These are phyloP conservation scores for Diaporthe citriasiana DNA, from an alignment of 2,329 filamentous ascomycete genomes.

Conservation along the genomic window DNA sequence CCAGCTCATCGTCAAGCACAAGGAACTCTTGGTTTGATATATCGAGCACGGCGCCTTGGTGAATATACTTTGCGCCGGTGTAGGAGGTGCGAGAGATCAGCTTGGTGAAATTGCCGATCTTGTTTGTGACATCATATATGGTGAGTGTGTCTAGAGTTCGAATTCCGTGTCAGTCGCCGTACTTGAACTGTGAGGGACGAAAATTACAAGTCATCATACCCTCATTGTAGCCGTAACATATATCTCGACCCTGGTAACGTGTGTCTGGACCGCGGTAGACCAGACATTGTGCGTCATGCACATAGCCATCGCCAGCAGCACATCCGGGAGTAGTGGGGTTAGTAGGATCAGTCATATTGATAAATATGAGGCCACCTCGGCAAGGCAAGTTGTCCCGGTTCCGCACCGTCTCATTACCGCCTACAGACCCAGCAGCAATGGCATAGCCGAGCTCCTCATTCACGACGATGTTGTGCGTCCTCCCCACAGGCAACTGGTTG, in stretches of 20 bases:
- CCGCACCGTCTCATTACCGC: slow-evolving; percentile 53
- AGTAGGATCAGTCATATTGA: slow-evolving; percentile 67
- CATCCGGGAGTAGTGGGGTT: slow-evolving; percentile 68
- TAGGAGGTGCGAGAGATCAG: slow-evolving; percentile 68
- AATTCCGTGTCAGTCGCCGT: background rate
- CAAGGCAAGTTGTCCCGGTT: slow-evolving; percentile 51
- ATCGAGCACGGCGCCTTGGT: slow-evolving; percentile 70
- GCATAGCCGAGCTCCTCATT: slow-evolving; percentile 59
- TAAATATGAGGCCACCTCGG: slow-evolving; percentile 67
- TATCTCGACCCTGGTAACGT: slow-evolving; percentile 60
- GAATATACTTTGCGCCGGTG: slow-evolving; percentile 69
- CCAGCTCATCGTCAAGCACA: slow-evolving; percentile 67
- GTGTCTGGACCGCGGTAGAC: slow-evolving; percentile 65
- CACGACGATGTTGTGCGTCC: slow-evolving; percentile 62
- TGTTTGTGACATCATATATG: slow-evolving; percentile 68
- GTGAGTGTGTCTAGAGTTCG: slow-evolving; percentile 50
- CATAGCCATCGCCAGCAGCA: slow-evolving; percentile 68
- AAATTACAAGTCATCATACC: background rate
- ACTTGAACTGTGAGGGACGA: background rate
- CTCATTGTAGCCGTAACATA: slow-evolving; percentile 59
- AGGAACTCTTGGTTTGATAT: slow-evolving; percentile 60
- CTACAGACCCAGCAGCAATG: slow-evolving; percentile 59
- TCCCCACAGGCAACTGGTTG: slow-evolving; percentile 57
- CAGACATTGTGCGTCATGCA: slow-evolving; percentile 72
- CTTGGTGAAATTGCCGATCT: slow-evolving; percentile 56